Evolutionary conservation across 352 stramenopile species (phyloP).

Genomic region (Globisporangium nodosum): DNA sequence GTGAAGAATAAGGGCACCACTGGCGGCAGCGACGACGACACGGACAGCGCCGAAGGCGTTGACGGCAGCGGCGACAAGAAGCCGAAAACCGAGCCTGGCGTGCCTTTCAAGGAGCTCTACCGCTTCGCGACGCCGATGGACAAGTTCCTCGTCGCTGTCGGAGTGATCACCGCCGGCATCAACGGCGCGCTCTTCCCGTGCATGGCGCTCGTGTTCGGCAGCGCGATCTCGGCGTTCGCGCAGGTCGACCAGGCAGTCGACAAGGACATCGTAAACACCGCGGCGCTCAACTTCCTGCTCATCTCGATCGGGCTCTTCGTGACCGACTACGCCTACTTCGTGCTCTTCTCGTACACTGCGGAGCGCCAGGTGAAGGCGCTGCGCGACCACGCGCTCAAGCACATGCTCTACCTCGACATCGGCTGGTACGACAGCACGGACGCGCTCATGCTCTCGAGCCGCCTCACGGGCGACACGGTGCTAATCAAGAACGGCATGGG

Average conservation of each 20-base stretch:
- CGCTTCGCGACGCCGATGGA: neutral
- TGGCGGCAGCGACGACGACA: neutral
- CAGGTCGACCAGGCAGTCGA: conserved; percentile 5
- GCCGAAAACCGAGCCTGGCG: neutral
- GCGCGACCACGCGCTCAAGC: conserved; percentile 13
- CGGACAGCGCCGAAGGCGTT: neutral
- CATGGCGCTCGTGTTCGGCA: conserved; percentile 16
- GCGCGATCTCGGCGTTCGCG: conserved; percentile 15
- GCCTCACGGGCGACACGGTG: conserved; percentile 21
- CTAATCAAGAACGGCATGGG: conserved; percentile 29
- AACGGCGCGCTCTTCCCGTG: conserved; percentile 1
- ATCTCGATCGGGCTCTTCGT: conserved; percentile 17
- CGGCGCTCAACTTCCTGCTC: conserved; percentile 15
- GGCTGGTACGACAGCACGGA: conserved; percentile 19
- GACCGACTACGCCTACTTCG: conserved; percentile 14
- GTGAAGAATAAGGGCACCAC: neutral
- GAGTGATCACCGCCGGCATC: neutral
- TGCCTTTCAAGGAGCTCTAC: conserved; percentile 8
- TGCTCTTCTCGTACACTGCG: conserved; percentile 13
- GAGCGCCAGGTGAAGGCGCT: conserved; percentile 23
- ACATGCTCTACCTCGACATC: conserved; percentile 27
- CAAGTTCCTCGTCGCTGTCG: neutral
- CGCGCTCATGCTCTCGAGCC: conserved; percentile 16
- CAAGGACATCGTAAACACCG: conserved; percentile 9
- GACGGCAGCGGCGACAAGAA: neutral